Evolutionary conservation across 164 flowering plant genomes (phyloP), one percentile per base, ranked within the genome.

Genomic region (Vitis amurensis): DNA sequence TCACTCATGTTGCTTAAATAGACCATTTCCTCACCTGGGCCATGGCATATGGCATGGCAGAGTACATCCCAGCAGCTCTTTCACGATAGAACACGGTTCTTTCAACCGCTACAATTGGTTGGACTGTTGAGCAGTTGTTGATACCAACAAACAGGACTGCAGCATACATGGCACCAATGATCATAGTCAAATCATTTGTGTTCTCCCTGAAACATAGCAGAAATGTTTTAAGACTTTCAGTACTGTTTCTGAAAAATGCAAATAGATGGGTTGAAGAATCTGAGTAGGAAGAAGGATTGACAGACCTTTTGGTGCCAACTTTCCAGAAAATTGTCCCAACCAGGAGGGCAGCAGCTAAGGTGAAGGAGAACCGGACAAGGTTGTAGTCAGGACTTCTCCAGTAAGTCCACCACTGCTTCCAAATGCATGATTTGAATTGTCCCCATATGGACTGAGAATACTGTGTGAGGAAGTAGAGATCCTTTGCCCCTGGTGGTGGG

Each of bases 361-460:
- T 90, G 81, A 89, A 95, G 79, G 79, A 87, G 79, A 59, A 85
- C 73, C 97, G 72, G 15, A 86, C 92, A 56, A 91, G 92, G 79
- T 91, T 95, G 61, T 93, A 95, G 19, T 91, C 96, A 23, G 98
- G 98, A 71, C 94, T 95, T 82, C 99, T 85, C 99, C 99, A 95
- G 29, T 95, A 93, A 70, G 96, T 89, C 90, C 80, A 82, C 86
- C 90, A 85, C 58, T 90, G 92, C 68, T 95, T 95, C 99, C 94
- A 89, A 4, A 90, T 73, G 79, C 99, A 93, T 23, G 94, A 83
- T 75, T 90, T 93, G 80, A 96, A 91, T 66, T 96, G 99, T 2
- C 88, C 95, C 83, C 85, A 79, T 16, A 78, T 53, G 16, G 93
- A 74, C 55, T 93, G 92, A 19, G 99, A 85, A 66, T 80, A 96